Evolutionary conservation across 176 grass and related monocot genomes (phyloP).

Genomic region (Cenchrus purpureus): DNA sequence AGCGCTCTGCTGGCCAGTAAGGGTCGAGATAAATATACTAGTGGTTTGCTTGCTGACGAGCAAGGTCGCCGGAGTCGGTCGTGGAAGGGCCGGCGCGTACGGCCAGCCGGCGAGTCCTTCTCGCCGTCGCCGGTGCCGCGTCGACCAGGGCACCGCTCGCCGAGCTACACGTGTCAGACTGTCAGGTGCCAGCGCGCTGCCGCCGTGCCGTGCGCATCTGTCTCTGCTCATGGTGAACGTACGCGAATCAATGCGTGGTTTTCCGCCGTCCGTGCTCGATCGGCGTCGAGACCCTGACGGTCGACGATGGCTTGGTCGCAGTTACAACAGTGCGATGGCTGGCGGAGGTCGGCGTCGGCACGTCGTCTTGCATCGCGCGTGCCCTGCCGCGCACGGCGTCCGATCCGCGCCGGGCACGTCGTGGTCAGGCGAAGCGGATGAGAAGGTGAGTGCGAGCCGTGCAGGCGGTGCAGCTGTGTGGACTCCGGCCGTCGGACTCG

Average conservation of each 20-base stretch:
- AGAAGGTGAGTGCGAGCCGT: not conserved
- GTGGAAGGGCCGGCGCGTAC: no score
- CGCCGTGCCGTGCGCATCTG: no score
- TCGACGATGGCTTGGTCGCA: not conserved
- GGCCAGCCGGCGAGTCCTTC: not conserved
- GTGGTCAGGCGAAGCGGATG: not conserved
- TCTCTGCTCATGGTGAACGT: not conserved
- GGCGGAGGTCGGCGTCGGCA: not conserved
- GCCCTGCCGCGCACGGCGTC: conserved; percentile 45
- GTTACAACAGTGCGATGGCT: not conserved
- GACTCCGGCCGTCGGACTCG: not conserved
- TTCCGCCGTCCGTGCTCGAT: not conserved
- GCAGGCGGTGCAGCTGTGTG: conserved; percentile 1
- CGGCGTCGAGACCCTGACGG: not conserved
- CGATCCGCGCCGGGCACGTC: not conserved
- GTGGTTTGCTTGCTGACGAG: no score
- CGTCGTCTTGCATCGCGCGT: conserved; percentile 1
- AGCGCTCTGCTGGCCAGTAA: not conserved
- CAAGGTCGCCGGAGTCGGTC: no score
- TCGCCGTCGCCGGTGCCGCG: not conserved
- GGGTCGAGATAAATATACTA: not conserved
- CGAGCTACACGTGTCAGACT: not conserved
- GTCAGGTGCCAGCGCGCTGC: no score
- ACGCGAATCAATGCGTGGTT: not conserved
- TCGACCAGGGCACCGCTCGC: conserved; percentile 24